A percentile compares a stretch with the other conserved stretches of the same genome.
These are phyloP conservation scores for Porogramme epimiltina DNA, from an alignment of 1,284 basidiomycete species.

Conservation along the genomic window DNA sequence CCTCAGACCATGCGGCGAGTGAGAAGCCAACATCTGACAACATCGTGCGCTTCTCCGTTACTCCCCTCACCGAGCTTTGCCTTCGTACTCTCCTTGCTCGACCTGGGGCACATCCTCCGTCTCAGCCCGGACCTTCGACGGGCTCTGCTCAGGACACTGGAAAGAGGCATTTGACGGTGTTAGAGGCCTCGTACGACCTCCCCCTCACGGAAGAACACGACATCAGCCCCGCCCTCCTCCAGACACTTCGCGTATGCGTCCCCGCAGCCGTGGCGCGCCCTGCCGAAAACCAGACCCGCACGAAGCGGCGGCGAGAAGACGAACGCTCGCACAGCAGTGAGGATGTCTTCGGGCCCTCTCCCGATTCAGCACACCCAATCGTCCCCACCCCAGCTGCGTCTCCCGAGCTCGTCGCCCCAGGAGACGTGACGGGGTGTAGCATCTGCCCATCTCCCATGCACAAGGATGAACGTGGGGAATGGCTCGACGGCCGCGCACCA, in stretches of 20 bases:
- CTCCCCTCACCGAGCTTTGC: conserved; percentile 52
- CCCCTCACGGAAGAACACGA: conserved; percentile 16
- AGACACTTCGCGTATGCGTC: conserved; percentile 26
- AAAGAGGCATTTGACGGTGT: too few species aligned
- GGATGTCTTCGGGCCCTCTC: conserved; percentile 8
- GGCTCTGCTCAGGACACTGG: not conserved
- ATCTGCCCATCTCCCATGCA: conserved; percentile 59
- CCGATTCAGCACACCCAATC: too few species aligned
- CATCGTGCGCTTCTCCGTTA: conserved; percentile 33
- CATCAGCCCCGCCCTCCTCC: conserved; percentile 18
- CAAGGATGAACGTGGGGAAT: conserved; percentile 12
- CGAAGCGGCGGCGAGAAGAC: conserved; percentile 9
- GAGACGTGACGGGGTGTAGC: conserved; percentile 34
- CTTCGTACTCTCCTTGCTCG: conserved; percentile 49
- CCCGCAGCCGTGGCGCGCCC: conserved; percentile 28
- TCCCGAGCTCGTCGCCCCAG: not conserved
- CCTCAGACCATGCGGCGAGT: not conserved
- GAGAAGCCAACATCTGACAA: conserved; percentile 24
- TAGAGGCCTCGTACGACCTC: conserved; percentile 30
- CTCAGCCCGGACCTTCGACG: not conserved
- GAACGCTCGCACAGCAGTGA: not conserved
- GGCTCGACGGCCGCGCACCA: conserved; percentile 22
- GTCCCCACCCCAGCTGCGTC: not conserved
- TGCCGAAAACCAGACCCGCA: conserved; percentile 4
- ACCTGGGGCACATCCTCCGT: not conserved